phyloP scores from a whole-genome alignment of 2,329 filamentous ascomycete genomes.

The Furcasterigmium furcatum region DNA sequence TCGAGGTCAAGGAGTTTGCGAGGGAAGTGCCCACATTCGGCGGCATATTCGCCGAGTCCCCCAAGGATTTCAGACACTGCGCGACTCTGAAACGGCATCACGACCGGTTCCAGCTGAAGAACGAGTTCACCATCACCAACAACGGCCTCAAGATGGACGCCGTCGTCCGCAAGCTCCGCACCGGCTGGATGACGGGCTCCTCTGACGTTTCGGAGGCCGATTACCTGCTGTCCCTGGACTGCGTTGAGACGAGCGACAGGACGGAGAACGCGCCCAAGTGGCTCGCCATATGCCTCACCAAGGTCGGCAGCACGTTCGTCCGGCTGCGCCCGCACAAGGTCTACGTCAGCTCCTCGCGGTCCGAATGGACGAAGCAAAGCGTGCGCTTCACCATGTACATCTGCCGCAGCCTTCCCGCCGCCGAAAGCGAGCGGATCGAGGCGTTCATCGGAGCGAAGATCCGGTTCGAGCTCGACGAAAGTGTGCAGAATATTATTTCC shows the following conservation, averaged over 20 bases:
- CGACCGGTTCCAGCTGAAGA: conserved; percentile 1
- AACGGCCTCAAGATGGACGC: neutral
- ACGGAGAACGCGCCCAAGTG: neutral
- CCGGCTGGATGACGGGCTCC: neutral
- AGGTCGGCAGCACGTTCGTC: conserved; percentile 1
- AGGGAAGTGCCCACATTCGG: neutral
- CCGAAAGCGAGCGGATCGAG: neutral
- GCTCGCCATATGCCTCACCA: conserved; percentile 1
- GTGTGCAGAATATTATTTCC: neutral
- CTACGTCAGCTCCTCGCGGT: neutral
- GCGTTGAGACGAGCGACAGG: conserved; percentile 1
- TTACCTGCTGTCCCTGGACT: neutral
- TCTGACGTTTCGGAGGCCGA: neutral
- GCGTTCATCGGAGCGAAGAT: conserved; percentile 2
- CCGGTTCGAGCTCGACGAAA: neutral
- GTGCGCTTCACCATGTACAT: neutral
- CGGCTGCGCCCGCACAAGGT: neutral
- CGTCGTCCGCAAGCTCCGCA: neutral
- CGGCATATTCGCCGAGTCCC: conserved; percentile 1
- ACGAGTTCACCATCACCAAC: conserved; percentile 2
- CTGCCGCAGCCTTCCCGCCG: neutral
- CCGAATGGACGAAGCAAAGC: neutral
- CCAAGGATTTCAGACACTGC: neutral
- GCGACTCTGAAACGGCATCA: neutral
- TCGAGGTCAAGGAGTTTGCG: too few relatives aligned